Evolutionary conservation across 2,329 filamentous ascomycete genomes (phyloP), one percentile per base, ranked within the genome.

Genomic region (Beauveria asiatica): DNA sequence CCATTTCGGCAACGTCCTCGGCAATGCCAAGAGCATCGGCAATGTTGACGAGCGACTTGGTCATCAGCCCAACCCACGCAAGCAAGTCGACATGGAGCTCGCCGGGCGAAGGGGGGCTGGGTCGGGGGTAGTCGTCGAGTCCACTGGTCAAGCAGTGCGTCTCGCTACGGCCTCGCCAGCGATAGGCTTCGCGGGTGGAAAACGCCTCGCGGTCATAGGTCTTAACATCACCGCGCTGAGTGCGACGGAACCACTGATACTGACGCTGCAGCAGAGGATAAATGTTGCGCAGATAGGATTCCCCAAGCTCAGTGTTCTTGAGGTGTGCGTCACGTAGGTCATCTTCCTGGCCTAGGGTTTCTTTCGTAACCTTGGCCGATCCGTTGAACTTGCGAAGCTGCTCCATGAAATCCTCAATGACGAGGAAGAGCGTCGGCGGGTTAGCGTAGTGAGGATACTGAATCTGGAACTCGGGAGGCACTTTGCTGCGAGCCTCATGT

Each of bases 371-470:
- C 1, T 72, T 68, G 27, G 74, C 67, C 57, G 73, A 81, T 21
- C 79, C 81, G 60, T 84, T 84, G 45, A 74, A 70, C 62, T 76
- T 76, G 61, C 85, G 82, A 41, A 95, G 80, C 70, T 89, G 92
- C 70, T 91, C 87, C 69, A 96, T 84, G 69, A 97, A 92, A 10
- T 82, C 82, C 65, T 95, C 90, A 17, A 99, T 80, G 62, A 94
- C 86, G 70, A 97, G 85, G 75, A 96, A 97, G 1, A 97, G 81
- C 0, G 94, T 97, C 0, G 94, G 94, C 0, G 94, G 94, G 73
- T 99, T 99, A 56, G 94, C 94, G 69, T 97, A 97, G 73, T 97
- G 92, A 25, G 94, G 93, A 70, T 97, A 97, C 70, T 97, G 94
- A 16, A 92, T 83, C 68, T 96, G 92, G 72, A 99, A 99, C 73